phyloP scores from a whole-genome alignment of 2,329 filamentous ascomycete genomes.

The Aspergillus unguis region DNA sequence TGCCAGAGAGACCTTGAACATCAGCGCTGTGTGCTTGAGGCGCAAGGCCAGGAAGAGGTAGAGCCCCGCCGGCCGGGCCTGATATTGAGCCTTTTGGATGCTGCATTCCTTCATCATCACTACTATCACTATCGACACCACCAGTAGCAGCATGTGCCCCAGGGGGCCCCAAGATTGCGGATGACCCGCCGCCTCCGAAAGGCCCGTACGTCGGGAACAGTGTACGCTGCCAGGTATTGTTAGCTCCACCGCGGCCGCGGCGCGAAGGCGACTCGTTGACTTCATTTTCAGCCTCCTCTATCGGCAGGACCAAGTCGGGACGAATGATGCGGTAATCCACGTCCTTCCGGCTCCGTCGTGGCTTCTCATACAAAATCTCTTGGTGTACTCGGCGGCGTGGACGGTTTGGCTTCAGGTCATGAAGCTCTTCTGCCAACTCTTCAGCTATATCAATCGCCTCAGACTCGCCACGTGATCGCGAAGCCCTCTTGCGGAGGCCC shows the following conservation, averaged over 20 bases:
- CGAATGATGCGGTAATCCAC: slow-evolving; percentile 86
- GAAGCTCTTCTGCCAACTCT: slow-evolving; percentile 58
- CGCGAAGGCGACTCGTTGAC: slow-evolving; percentile 66
- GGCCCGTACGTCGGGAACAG: slow-evolving; percentile 89
- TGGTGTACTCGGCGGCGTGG: slow-evolving; percentile 36
- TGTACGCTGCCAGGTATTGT: slow-evolving; percentile 67
- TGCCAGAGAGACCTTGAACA: slow-evolving; percentile 55
- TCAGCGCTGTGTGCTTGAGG: slow-evolving; percentile 58
- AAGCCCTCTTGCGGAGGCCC: slow-evolving; percentile 49
- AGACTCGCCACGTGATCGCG: slow-evolving; percentile 43
- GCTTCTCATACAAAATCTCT: slow-evolving; percentile 40
- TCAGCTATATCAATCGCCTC: slow-evolving; percentile 51
- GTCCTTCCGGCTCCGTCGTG: slow-evolving; percentile 59
- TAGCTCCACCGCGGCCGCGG: slow-evolving; percentile 61
- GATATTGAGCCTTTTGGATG: slow-evolving; percentile 46
- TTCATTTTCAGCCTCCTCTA: slow-evolving; percentile 72
- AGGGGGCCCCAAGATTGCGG: slow-evolving; percentile 69
- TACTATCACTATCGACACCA: slow-evolving; percentile 89
- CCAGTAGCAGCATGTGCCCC: slow-evolving; percentile 67
- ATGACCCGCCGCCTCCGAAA: slow-evolving; percentile 76
- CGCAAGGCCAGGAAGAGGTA: slow-evolving; percentile 49
- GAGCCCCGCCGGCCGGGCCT: slow-evolving; percentile 61
- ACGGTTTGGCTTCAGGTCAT: slow-evolving; percentile 50
- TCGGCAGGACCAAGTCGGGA: slow-evolving; percentile 64
- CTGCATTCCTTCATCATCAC: slow-evolving; percentile 81